Evolutionary conservation across 2,329 filamentous ascomycete genomes (phyloP).

Genomic region (Madurella mycetomatis): DNA sequence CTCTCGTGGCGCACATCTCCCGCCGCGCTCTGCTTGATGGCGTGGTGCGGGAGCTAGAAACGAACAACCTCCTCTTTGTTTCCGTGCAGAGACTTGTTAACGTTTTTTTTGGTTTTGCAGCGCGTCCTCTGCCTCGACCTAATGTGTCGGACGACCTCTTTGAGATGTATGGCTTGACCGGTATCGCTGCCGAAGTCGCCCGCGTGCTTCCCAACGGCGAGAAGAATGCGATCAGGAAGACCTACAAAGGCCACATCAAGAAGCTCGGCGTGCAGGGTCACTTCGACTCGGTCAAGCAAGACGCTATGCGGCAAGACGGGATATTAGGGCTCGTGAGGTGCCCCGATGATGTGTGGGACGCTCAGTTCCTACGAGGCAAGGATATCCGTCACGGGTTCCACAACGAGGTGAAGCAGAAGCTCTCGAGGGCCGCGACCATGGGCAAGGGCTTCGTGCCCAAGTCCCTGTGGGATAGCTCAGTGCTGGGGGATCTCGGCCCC

Average conservation of each 20-base stretch:
- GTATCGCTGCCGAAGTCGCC: constrained; percentile 57
- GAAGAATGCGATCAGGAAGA: constrained; percentile 63
- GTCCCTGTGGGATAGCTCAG: constrained; percentile 52
- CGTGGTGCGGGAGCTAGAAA: background rate
- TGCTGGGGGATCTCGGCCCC: constrained; percentile 53
- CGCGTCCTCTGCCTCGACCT: constrained; percentile 46
- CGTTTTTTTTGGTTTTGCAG: constrained; percentile 35
- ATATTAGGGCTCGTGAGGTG: constrained; percentile 48
- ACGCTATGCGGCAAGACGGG: constrained; percentile 47
- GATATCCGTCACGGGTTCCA: constrained; percentile 53
- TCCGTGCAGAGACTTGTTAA: constrained; percentile 26
- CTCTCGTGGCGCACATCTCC: constrained; percentile 8
- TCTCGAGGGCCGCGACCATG: constrained; percentile 54
- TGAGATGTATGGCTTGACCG: constrained; percentile 51
- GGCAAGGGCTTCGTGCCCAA: constrained; percentile 53
- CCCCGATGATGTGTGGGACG: constrained; percentile 55
- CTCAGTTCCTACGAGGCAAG: constrained; percentile 49
- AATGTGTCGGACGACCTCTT: constrained; percentile 54
- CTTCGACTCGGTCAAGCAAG: constrained; percentile 56
- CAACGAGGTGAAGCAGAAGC: constrained; percentile 37
- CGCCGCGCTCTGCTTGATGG: constrained; percentile 1
- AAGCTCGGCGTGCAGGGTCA: constrained; percentile 57
- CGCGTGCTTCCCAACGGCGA: constrained; percentile 61
- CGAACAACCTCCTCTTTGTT: background rate
- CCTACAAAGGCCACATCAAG: constrained; percentile 66